Evolutionary conservation across 23 red algal genomes (phyloP), one percentile per base, ranked within the genome.

Genomic region (Chondrus crispus): DNA sequence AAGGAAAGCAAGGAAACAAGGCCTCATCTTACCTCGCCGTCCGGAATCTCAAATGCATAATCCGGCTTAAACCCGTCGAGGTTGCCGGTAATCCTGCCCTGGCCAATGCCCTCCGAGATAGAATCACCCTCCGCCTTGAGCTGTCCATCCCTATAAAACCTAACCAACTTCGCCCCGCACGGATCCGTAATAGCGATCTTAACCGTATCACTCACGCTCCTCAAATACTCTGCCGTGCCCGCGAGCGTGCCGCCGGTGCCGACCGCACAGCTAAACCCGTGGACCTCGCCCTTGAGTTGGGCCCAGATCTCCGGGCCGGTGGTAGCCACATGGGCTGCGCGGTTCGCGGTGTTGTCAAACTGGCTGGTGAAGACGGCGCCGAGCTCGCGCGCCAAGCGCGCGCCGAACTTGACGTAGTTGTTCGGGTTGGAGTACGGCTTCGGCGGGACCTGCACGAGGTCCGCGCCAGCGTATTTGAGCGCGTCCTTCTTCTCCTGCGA

Each of bases 281-380:
- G 80, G 22, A 97, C 60, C 29, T 91, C 47, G 42, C 89, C 95
- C 35, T 40, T 5, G 44, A 92, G 37, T 47, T 93, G 89, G 68
- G 62, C 89, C 95, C 95, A 97, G 30, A 97, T 97, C 77, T 97
- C 95, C 30, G 95, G 95, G 50, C 95, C 95, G 53, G 95, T 97
- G 38, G 95, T 93, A 52, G 33, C 50, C 20, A 63, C 81, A 82
- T 97, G 95, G 28, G 90, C 95, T 13, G 11, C 63, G 7, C 89
- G 95, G 51, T 97, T 97, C 39, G 81, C 89, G 37, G 62, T 29
- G 60, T 97, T 97, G 77, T 97, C 89, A 73, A 97, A 97, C 84
- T 97, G 95, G 37, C 91, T 82, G 43, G 89, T 87, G 50, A 82
- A 93, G 20, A 93, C 80, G 33, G 74, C 95, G 53, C 73, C 73